Evolutionary conservation across 768 basidiomycete genomes (phyloP), one percentile per base, ranked within the genome.

Genomic region (Leccinum pellstonianum): DNA sequence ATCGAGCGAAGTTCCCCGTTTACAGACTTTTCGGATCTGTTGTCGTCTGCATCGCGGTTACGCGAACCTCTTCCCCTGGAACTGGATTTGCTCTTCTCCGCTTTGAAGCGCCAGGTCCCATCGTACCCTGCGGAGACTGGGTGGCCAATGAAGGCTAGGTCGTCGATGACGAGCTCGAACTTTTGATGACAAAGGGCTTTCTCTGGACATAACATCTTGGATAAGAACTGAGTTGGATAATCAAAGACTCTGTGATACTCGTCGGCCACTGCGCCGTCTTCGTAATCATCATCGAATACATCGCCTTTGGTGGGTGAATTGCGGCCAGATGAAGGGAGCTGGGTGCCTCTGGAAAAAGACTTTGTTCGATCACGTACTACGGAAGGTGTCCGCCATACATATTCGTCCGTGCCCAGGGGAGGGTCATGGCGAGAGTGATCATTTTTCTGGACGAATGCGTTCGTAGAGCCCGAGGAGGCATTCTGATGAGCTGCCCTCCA

Each of bases 81-180:
- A 38, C 73, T 77, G 46, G 75, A 60, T 64, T 83, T 83, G 54
- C 69, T 64, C 63, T 81, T 85, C 66, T 89, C 88, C n/a, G 78
- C 77, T 68, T 81, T 85, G 71, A 91, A 91, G 43, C 79, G 77
- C 93, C 95, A 95, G 14, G 69, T 78, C 1, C 88, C 91, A 64
- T 88, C 86, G 29, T 77, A 67, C 55, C 91, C 88, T 11, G 83
- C 84, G 69, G 89, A 91, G 3, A 98, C 94, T 2, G 96, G 97
- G 72, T 98, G 95, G 0, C 97, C 97, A 48, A 98, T 81, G 72
- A 98, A 98, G 5, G 86, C 91, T 25, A 98, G 80, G 66, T 95
- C 88, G 70, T 98, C 95, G 25, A 97, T 88, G 43, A 92, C 75
- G 31, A 99, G 83, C 71, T 96, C 94, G 69, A 97, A 98, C 68